Evolutionary conservation across 176 grass and related monocot genomes (phyloP).

Genomic region (Chrysopogon serrulatus): DNA sequence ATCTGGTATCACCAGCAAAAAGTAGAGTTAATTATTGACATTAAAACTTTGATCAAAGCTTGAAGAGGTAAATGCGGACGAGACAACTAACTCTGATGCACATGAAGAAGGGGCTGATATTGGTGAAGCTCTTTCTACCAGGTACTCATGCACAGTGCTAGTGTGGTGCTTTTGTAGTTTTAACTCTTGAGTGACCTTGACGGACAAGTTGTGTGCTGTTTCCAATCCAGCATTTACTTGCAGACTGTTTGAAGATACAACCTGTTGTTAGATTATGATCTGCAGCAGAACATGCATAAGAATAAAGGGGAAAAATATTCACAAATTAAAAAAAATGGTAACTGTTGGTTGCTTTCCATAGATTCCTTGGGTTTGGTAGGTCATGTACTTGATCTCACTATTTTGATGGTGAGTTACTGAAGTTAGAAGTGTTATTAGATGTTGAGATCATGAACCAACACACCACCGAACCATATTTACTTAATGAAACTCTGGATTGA

Average conservation of each 20-base stretch:
- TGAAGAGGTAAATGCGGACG: constrained; percentile 49
- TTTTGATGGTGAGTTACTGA: not conserved
- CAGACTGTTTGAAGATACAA: not conserved
- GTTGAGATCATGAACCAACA: not conserved
- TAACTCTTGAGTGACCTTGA: not conserved
- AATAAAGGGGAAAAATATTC: not conserved
- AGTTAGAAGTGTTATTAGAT: not conserved
- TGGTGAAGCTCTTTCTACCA: constrained; percentile 57
- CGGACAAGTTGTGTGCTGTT: not conserved
- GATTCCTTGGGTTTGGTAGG: not conserved
- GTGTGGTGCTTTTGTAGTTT: constrained; percentile 20
- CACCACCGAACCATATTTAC: not conserved
- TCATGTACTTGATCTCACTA: not conserved
- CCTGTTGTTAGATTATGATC: not conserved
- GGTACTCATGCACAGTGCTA: constrained; percentile 32
- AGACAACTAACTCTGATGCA: constrained; percentile 33
- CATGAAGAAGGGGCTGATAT: constrained; percentile 37
- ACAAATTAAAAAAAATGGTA: not conserved
- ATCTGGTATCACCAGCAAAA: not conserved
- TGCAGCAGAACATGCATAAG: not conserved
- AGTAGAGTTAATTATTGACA: constrained; percentile 16
- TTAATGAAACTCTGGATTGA: not conserved
- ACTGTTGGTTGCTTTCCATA: not conserved
- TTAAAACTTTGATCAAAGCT: constrained; percentile 53
- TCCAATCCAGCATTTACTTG: not conserved